Evolutionary conservation across 306 rosid species (phyloP).

Genomic region (Rosa lucieae): DNA sequence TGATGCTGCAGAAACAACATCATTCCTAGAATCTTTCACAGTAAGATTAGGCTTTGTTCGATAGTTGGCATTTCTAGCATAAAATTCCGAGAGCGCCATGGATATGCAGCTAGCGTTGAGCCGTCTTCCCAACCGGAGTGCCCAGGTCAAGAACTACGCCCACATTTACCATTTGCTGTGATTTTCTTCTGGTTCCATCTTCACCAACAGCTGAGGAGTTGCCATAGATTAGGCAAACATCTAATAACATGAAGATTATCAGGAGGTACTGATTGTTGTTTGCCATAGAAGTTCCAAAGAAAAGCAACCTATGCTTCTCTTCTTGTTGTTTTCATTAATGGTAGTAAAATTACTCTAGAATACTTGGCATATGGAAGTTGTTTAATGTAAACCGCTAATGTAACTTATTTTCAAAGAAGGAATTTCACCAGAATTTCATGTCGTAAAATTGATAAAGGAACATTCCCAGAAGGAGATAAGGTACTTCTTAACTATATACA

Average conservation of each 20-base stretch:
- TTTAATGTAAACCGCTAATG: neutral
- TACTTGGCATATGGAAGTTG: neutral
- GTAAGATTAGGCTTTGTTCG: neutral
- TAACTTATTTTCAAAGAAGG: neutral
- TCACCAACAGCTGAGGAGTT: neutral
- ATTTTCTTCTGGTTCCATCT: neutral
- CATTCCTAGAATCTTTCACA: neutral
- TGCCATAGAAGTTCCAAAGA: neutral
- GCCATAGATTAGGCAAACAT: neutral
- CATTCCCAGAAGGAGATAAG: neutral
- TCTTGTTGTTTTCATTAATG: too few species aligned
- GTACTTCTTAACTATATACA: too few species aligned
- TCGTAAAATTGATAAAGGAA: too few species aligned
- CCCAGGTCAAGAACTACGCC: slow-evolving; percentile 27
- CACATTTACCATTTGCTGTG: slow-evolving; percentile 15
- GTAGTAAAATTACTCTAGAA: too few species aligned
- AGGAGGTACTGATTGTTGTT: neutral
- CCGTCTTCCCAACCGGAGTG: neutral
- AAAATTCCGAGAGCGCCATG: slow-evolving; percentile 1
- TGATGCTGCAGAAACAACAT: slow-evolving; percentile 13
- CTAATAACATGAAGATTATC: neutral
- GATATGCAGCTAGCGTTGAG: neutral
- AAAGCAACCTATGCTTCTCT: neutral
- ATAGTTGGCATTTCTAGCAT: neutral
- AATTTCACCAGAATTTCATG: neutral